A percentile compares a stretch with the other conserved stretches of the same genome.
Conservation (phyloP, 2,329 filamentous ascomycete species). For the Monosporascus sp. region DNA sequence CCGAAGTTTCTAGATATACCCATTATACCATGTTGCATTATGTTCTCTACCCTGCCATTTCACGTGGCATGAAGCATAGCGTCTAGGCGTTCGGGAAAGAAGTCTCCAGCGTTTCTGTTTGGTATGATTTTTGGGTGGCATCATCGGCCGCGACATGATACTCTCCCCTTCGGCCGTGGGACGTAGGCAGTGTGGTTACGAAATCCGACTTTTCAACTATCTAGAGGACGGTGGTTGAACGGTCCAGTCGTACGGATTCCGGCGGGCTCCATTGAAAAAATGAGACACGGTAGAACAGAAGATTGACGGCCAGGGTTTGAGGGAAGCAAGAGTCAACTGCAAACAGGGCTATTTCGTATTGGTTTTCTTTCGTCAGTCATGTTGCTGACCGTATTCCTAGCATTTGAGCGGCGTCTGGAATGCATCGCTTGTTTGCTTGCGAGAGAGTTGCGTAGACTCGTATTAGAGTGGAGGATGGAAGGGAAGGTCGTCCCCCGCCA, state of each 20-base stretch:
- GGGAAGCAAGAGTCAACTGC: no score
- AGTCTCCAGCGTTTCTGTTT: neutral
- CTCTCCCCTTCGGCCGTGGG: neutral
- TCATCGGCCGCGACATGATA: neutral
- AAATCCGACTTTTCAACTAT: neutral
- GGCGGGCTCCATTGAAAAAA: neutral
- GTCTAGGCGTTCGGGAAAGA: constrained; percentile 20
- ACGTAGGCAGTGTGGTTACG: neutral
- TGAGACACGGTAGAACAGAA: neutral
- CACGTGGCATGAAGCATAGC: constrained; percentile 28
- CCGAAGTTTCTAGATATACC: constrained; percentile 11
- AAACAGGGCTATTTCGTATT: neutral
- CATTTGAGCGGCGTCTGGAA: neutral
- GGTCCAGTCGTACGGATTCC: neutral
- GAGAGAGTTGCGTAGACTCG: no score
- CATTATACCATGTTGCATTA: constrained; percentile 15
- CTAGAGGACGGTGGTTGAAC: neutral
- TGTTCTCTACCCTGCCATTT: constrained; percentile 19
- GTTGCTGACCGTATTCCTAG: neutral
- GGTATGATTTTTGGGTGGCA: neutral
- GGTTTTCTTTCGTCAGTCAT: neutral
- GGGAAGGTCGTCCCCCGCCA: neutral
- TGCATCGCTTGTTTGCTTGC: neutral
- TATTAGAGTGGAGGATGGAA: neutral
- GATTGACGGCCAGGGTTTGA: no score